Conservation (phyloP, 1,284 basidiomycete species). For the Afroboletus lepidellus region DNA sequence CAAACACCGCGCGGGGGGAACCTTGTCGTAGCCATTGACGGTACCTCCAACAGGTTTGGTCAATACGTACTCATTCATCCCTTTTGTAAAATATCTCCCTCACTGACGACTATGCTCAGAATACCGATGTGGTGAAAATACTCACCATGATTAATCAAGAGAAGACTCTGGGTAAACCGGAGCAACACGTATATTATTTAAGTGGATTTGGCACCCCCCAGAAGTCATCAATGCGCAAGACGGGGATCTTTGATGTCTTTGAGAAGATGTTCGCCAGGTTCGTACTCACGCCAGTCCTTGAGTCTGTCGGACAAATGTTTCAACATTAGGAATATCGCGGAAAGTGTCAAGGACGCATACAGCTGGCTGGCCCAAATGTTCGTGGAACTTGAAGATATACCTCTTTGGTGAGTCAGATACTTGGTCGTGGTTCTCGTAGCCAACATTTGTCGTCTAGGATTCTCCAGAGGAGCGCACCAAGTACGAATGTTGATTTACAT, state of each 20-base stretch:
- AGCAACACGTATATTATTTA: conserved; percentile 40
- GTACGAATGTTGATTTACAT: conserved; percentile 20
- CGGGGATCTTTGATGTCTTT: conserved; percentile 18
- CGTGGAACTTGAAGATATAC: conserved; percentile 10
- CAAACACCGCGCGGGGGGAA: too few relatives aligned
- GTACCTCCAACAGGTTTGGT: conserved; percentile 37
- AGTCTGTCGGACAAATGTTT: too few relatives aligned
- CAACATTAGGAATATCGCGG: conserved; percentile 6
- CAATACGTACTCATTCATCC: conserved; percentile 19
- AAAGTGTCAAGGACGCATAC: conserved; percentile 8
- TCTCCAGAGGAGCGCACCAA: conserved; percentile 33
- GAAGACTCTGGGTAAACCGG: conserved; percentile 7
- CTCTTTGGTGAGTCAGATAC: too few relatives aligned
- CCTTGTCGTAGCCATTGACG: conserved; percentile 37
- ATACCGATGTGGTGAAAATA: conserved; percentile 19
- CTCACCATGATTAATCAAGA: too few relatives aligned
- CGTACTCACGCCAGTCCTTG: too few relatives aligned
- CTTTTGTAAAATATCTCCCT: too few relatives aligned
- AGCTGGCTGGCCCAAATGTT: conserved; percentile 7
- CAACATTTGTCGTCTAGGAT: neutral
- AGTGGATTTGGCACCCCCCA: conserved; percentile 44
- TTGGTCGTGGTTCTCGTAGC: too few relatives aligned
- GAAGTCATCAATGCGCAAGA: conserved; percentile 19
- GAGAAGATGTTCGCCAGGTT: conserved; percentile 23
- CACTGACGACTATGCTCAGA: neutral